A percentile compares a stretch with the other conserved stretches of the same genome.
These are phyloP conservation scores for Nothopassalora personata DNA, from an alignment of 2,329 filamentous ascomycete genomes.

Conservation along the genomic window DNA sequence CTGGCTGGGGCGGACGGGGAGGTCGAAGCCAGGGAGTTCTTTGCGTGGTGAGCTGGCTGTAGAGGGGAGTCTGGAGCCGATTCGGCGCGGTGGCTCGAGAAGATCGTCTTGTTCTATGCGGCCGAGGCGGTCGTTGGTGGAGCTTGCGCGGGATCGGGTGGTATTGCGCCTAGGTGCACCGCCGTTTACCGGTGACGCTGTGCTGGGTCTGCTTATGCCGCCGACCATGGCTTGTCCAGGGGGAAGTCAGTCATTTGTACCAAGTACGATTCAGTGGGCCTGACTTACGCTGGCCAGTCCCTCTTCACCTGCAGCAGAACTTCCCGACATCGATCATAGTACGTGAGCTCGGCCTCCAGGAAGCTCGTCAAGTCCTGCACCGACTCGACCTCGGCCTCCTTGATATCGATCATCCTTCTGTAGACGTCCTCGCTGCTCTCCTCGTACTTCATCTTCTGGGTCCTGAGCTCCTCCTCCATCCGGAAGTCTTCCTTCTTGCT, in stretches of 20 bases:
- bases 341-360: constrained; percentile 81
- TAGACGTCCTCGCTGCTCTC: constrained; percentile 89
- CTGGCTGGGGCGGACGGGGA: constrained; percentile 42
- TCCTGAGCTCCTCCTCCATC: constrained; percentile 84
- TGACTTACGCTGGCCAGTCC: constrained; percentile 62
- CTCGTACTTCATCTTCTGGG: constrained; percentile 92
- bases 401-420: constrained; percentile 92
- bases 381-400: constrained; percentile 81
- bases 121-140: constrained; percentile 54
- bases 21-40: constrained; percentile 40
- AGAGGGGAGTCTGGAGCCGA: constrained; percentile 44
- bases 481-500: constrained; percentile 90
- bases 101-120: constrained; percentile 52
- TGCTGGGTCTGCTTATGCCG: constrained; percentile 22
- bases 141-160: constrained; percentile 55
- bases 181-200: constrained; percentile 28
- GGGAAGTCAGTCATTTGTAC: neutral
- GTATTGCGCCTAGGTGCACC: constrained; percentile 34
- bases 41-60: constrained; percentile 38
- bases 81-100: constrained; percentile 47
- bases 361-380: constrained; percentile 74
- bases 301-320: constrained; percentile 66
- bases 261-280: neutral
- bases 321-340: constrained; percentile 85
- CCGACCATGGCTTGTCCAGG: constrained; percentile 6